Evolutionary conservation across 2,329 filamentous ascomycete species (phyloP), one percentile per base, ranked within the genome.

Genomic region (Stagonosporopsis rhizophila): DNA sequence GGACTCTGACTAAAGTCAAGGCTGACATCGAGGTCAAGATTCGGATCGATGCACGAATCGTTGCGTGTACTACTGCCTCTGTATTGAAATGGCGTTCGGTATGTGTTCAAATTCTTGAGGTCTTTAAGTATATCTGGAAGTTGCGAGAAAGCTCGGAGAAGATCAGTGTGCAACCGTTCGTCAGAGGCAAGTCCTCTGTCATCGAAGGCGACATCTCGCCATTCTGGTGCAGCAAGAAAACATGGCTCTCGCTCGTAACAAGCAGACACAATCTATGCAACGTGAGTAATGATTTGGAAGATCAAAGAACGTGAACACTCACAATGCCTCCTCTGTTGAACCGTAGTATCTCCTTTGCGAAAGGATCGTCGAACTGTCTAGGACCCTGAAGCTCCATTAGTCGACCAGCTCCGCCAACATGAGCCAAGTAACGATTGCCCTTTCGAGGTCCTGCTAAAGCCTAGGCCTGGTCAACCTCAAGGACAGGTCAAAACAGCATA

Each of bases 151-250:
- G 59, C 64, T 25, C 68, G 64, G 32, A 72, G 58, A 15, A 75
- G 50, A 19, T 71, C 67, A 1, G 68, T 68, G 8, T 72, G 68
- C 1, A 73, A 48, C 37, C 63, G 60, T 32, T 72, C 71, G 2
- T 73, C 67, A 32, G 63, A 61, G 22, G 54, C 57, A 8, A 73
- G 60, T 1, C 64, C 68, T 1, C 57, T 65, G 28, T 69, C 70
- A 50, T 74, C 71, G 50, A 75, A 75, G 15, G 71, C 73, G 17
- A 75, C 60, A 14, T 69, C 60, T 40, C 59, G 61, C 73, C 72
- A 75, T 45, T 68, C 68, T 2, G 66, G 67, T 23, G 56, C 54
- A 12, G 64, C 59, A 9, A 75, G 68, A 41, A 75, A 73, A 42
- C 71, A 73, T 14, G 64, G 60, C 45, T 67, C 69, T 8, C 68